Evolutionary conservation across 352 stramenopile genomes (phyloP).

Genomic region (Pythium monospermum): DNA sequence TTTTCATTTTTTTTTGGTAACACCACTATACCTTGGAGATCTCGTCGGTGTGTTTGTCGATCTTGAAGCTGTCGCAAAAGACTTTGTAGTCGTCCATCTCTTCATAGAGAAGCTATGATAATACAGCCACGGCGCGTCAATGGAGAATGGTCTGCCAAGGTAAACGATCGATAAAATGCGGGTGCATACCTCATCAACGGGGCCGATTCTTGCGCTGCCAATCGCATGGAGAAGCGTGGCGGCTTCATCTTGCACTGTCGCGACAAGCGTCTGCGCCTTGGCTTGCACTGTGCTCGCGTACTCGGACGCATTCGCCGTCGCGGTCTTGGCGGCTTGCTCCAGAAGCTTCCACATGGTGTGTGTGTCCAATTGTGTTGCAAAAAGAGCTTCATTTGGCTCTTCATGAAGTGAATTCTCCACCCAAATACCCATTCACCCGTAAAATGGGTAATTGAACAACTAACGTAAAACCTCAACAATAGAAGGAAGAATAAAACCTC

Average conservation of each 20-base stretch:
- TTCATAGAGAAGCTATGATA: constrained; percentile 61
- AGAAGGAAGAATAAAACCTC: no score
- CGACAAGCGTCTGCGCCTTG: constrained; percentile 67
- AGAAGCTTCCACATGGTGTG: constrained; percentile 69
- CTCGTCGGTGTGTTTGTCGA: constrained; percentile 66
- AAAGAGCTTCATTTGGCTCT: no score
- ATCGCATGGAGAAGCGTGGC: constrained; percentile 64
- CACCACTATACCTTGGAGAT: constrained; percentile 44
- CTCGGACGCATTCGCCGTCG: constrained; percentile 59
- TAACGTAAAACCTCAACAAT: no score
- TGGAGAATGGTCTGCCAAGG: background rate
- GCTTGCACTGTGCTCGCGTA: constrained; percentile 71
- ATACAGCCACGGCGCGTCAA: background rate
- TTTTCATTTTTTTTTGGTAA: no score
- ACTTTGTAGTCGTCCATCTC: constrained; percentile 67
- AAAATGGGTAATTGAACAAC: no score
- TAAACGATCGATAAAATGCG: background rate
- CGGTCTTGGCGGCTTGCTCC: constrained; percentile 69
- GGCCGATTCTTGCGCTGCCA: constrained; percentile 42
- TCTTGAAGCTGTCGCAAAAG: constrained; percentile 56
- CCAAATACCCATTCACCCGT: no score
- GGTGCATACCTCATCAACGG: constrained; percentile 61
- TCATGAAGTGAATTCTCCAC: no score
- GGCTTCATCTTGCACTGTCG: constrained; percentile 72
- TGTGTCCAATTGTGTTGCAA: background rate